Percentiles rank a stretch among this genome's conserved stretches.
Conservation (phyloP, 306 rosid genomes). For the Rosa rugosa region DNA sequence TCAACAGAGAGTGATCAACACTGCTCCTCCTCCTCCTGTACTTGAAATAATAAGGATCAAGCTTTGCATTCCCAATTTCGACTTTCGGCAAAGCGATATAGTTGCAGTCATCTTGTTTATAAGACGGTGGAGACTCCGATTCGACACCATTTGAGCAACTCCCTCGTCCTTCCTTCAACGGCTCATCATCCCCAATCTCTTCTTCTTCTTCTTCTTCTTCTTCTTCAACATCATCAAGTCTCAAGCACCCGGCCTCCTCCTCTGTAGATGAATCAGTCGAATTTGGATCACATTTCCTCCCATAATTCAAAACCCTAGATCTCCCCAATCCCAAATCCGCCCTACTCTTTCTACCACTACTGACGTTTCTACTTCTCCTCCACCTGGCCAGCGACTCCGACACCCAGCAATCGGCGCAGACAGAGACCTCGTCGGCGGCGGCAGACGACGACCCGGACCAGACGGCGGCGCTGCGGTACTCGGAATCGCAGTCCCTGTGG, state of each 20-base stretch:
- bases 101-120: slow-evolving; percentile 30
- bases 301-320: slow-evolving; percentile 46
- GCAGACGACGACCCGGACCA: slow-evolving; percentile 43
- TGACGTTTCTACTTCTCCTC: slow-evolving; percentile 21
- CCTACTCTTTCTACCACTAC: slow-evolving; percentile 16
- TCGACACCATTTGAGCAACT: slow-evolving; percentile 48
- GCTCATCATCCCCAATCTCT: slow-evolving; percentile 28
- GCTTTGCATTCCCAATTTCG: slow-evolving; percentile 30
- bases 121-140: slow-evolving; percentile 28
- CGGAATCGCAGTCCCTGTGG: slow-evolving; percentile 46
- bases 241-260: slow-evolving; percentile 20
- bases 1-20: slow-evolving; percentile 28
- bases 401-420: slow-evolving; percentile 78
- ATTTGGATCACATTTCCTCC: slow-evolving; percentile 1
- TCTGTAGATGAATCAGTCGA: slow-evolving; percentile 33
- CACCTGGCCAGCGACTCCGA: slow-evolving; percentile 48
- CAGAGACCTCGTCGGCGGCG: slow-evolving; percentile 36
- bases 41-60: slow-evolving; percentile 33
- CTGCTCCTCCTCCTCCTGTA: slow-evolving; percentile 29
- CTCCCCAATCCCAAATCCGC: slow-evolving; percentile 24
- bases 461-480: slow-evolving; percentile 38
- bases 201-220: slow-evolving; percentile 14
- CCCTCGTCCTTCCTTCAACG: slow-evolving; percentile 49
- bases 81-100: slow-evolving; percentile 16
- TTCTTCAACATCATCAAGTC: slow-evolving; percentile 23